Conservation (phyloP, 768 basidiomycete genomes). For the Mycena polygramma region DNA sequence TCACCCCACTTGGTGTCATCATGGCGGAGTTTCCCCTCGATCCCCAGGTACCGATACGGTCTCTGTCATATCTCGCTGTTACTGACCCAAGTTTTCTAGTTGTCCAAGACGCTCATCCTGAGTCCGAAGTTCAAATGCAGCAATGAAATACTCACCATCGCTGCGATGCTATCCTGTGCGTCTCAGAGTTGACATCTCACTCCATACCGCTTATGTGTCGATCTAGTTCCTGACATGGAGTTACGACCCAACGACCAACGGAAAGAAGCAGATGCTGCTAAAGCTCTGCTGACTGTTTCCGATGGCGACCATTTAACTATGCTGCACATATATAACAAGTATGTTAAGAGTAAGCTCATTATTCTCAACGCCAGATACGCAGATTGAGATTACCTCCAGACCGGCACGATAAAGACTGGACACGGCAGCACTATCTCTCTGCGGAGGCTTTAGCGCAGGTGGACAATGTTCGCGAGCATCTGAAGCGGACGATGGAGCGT, state of each 20-base stretch:
- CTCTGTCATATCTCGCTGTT: not conserved
- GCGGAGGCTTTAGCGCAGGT: slow-evolving; percentile 86
- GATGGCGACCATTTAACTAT: slow-evolving; percentile 95
- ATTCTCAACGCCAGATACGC: slow-evolving; percentile 86
- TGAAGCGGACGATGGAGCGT: slow-evolving; percentile 91
- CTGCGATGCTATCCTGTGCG: slow-evolving; percentile 94
- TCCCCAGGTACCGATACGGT: slow-evolving; percentile 78
- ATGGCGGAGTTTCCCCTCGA: slow-evolving; percentile 99
- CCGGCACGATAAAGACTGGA: slow-evolving; percentile 84
- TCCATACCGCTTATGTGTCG: not conserved
- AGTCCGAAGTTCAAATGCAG: slow-evolving; percentile 96
- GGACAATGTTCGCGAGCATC: slow-evolving; percentile 91
- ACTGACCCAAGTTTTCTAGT: slow-evolving; percentile 95
- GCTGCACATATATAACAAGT: slow-evolving; percentile 95
- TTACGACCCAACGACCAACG: slow-evolving; percentile 98
- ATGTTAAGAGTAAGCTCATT: slow-evolving; percentile 83
- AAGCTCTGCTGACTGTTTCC: slow-evolving; percentile 98
- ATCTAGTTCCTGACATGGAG: slow-evolving; percentile 85
- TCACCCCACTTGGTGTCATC: slow-evolving; percentile 93
- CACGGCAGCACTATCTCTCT: slow-evolving; percentile 90
- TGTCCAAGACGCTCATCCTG: slow-evolving; percentile 96
- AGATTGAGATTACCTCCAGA: slow-evolving; percentile 72
- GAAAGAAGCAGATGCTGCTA: slow-evolving; percentile 98
- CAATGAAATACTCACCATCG: slow-evolving; percentile 94
- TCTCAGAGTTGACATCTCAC: not conserved